phyloP scores from a whole-genome alignment of 441 rosid genomes.

The Populus hybrid region DNA sequence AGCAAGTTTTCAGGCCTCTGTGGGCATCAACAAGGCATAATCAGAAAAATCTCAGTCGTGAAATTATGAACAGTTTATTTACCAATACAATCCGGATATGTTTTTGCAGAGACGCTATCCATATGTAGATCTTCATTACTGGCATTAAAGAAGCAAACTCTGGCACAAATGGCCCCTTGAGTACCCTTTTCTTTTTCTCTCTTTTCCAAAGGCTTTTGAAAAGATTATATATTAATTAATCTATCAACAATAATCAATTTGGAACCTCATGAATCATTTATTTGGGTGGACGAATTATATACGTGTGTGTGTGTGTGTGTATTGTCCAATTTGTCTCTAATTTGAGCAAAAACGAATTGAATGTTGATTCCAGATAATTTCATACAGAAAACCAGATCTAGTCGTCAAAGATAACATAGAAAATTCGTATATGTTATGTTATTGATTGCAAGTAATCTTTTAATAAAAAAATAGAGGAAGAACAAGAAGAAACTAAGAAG shows the following conservation, averaged over 20 bases:
- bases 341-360: too few relatives aligned
- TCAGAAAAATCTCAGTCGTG: background rate
- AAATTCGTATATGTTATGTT: background rate
- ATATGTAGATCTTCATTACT: background rate
- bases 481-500: background rate
- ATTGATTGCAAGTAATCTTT: background rate
- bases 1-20: background rate
- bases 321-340: too few relatives aligned
- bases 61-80: background rate
- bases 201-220: too few relatives aligned
- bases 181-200: too few relatives aligned
- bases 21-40: background rate
- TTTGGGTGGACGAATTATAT: too few relatives aligned
- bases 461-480: background rate
- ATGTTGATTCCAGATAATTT: too few relatives aligned
- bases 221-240: too few relatives aligned
- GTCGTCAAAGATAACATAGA: too few relatives aligned
- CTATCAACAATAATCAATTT: too few relatives aligned
- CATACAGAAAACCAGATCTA: too few relatives aligned
- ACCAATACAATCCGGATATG: background rate
- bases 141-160: too few relatives aligned
- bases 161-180: background rate
- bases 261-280: too few relatives aligned
- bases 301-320: accelerated
- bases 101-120: background rate